Base-by-base conservation (phyloP, 306 rosid genomes). In the Acmispon strigosus region DNA sequence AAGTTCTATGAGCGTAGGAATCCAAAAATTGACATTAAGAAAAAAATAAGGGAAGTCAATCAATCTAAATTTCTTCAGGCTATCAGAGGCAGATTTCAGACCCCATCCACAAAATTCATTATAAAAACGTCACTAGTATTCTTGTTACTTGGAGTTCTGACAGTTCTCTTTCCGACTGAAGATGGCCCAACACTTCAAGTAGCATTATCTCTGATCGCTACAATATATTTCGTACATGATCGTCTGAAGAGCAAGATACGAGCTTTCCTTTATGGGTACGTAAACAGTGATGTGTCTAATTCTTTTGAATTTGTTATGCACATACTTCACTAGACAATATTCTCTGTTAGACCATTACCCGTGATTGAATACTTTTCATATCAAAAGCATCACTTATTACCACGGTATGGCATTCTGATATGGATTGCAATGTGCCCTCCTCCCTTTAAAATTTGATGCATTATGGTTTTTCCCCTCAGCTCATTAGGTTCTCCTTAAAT, bases 101-200 rank as follows among this genome's bases (percentile, higher is more conserved):
- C 90, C 64, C 98, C 98, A 15, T 73, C 97, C 19, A 86, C 88
- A 11, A 85, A 75, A 75, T 84, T 90, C 87, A 89, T 94, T 39
- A 58, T 90, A 48, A 94, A 89, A 84, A 83, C 98, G 7, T 86
- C 92, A 2, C 59, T 87, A 52, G 70, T 82, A 14, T 94, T 94
- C 76, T 22, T 86, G 58, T 77, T 87, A 32, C 96, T 94, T 53
- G 98, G 87, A 67, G 88, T 75, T 66, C 89, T 94, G 66, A 89
- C 95, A 50, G 77, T 86, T 64, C 85, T 90, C 52, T 87, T 87
- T 70, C 98, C 98, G 73, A 94, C 98, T 29, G 98, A 94, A 80
- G 97, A 90, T 75, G 98, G 98, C 52, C 98, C 98, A 62, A 94
- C 97, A 13, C 88, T 94, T 80, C 98, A 94, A 86, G 98, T 94